A percentile compares a stretch with the other conserved stretches of the same genome.
phyloP scores from a whole-genome alignment of 441 rosid genomes.

The Flueggea neowawraea region DNA sequence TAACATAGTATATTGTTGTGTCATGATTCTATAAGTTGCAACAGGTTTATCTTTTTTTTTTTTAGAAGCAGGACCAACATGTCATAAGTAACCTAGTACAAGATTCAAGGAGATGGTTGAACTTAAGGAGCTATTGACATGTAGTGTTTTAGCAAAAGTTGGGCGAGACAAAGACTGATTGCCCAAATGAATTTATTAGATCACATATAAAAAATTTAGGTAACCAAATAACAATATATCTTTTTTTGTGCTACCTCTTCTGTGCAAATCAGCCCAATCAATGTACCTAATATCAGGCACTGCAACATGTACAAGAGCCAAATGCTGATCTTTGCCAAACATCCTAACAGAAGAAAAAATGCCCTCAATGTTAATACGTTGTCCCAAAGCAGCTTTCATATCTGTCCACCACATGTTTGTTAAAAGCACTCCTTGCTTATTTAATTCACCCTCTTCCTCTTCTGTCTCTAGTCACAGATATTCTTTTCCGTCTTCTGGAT shows the following conservation, averaged over 20 bases:
- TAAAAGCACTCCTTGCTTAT: constrained; percentile 28
- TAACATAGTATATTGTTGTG: no score
- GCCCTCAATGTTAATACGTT: constrained; percentile 82
- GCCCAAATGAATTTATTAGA: no score
- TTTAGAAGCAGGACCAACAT: no score
- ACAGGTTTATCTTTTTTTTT: no score
- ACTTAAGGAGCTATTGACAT: no score
- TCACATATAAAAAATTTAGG: no score
- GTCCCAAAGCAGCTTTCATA: constrained; percentile 87
- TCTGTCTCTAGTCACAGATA: constrained; percentile 15
- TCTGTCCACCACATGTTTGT: constrained; percentile 96
- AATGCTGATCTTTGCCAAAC: constrained; percentile 54
- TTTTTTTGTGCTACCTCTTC: constrained; percentile 83
- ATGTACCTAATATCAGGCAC: constrained; percentile 71
- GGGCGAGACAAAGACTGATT: no score
- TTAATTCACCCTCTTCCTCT: constrained; percentile 7
- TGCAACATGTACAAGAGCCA: constrained; percentile 71
- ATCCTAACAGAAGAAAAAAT: constrained; percentile 62
- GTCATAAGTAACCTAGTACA: no score
- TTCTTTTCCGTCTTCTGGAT: constrained; percentile 32
- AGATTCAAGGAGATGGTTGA: no score
- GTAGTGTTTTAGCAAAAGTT: no score
- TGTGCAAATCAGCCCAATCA: constrained; percentile 82
- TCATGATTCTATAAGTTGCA: no score
- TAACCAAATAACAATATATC: constrained; percentile 9